These are phyloP conservation scores for Guadua angustifolia DNA, from an alignment of 176 grass and related monocot genomes.

Conservation along the genomic window DNA sequence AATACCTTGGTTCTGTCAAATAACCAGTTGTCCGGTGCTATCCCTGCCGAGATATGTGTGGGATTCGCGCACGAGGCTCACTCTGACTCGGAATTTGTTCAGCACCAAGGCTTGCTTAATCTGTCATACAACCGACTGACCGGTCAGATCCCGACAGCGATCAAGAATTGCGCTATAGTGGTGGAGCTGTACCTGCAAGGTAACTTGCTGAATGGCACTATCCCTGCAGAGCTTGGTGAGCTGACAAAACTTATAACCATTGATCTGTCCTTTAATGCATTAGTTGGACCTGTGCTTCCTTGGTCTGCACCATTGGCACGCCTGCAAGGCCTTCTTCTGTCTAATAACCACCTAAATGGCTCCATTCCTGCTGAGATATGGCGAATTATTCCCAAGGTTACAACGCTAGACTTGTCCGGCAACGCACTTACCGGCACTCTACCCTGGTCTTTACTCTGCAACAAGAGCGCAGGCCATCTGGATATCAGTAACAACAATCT, in stretches of 20 bases:
- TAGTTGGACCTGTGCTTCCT: slow-evolving; percentile 67
- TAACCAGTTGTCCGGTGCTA: slow-evolving; percentile 74
- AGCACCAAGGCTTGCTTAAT: slow-evolving; percentile 91
- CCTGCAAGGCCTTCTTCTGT: slow-evolving; percentile 86
- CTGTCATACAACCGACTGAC: slow-evolving; percentile 80
- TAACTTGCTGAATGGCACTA: slow-evolving; percentile 76
- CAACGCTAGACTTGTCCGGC: slow-evolving; percentile 72
- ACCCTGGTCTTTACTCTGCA: slow-evolving; percentile 68
- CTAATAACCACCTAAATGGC: slow-evolving; percentile 74
- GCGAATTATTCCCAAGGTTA: slow-evolving; percentile 66
- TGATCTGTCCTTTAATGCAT: slow-evolving; percentile 73
- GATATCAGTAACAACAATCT: slow-evolving; percentile 87
- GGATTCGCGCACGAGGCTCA: slow-evolving; percentile 69
- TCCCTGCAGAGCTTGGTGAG: slow-evolving; percentile 74
- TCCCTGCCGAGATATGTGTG: slow-evolving; percentile 73
- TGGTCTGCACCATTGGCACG: slow-evolving; percentile 55
- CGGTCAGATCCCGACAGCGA: slow-evolving; percentile 66
- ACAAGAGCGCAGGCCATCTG: slow-evolving; percentile 52
- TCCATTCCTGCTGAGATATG: slow-evolving; percentile 69
- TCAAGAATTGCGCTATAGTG: slow-evolving; percentile 69
- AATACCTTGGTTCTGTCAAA: slow-evolving; percentile 83
- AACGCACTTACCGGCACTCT: slow-evolving; percentile 76
- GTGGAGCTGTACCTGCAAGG: slow-evolving; percentile 74
- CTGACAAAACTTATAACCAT: slow-evolving; percentile 72
- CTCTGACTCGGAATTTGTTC: slow-evolving; percentile 88